Evolutionary conservation across 2,329 filamentous ascomycete species (phyloP).

Genomic region (Rasamsonia emersonii): DNA sequence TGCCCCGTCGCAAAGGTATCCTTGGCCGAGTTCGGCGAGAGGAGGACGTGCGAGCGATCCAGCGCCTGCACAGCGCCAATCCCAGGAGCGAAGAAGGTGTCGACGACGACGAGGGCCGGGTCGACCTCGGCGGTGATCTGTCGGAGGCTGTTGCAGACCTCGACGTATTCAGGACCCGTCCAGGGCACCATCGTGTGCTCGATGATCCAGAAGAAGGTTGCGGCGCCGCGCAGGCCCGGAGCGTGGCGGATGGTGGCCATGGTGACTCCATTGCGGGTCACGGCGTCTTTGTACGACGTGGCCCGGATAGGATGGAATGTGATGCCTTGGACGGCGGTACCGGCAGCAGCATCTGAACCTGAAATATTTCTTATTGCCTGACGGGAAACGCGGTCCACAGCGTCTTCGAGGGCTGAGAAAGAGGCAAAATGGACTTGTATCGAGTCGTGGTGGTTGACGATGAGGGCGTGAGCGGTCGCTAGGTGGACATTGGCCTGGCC

Average conservation of each 20-base stretch:
- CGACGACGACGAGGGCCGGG: conserved; percentile 36
- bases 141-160: conserved; percentile 30
- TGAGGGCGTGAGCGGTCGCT: conserved; percentile 34
- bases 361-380: no score
- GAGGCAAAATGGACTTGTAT: conserved; percentile 40
- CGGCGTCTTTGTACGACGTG: conserved; percentile 24
- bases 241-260: conserved; percentile 21
- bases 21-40: conserved; percentile 40
- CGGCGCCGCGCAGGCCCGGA: conserved; percentile 28
- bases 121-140: conserved; percentile 30
- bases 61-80: conserved; percentile 35
- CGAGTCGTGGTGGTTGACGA: conserved; percentile 24
- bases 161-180: conserved; percentile 33
- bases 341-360: no score
- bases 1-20: conserved; percentile 36
- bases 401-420: conserved; percentile 27
- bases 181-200: conserved; percentile 25
- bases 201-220: conserved; percentile 22
- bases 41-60: conserved; percentile 25
- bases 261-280: conserved; percentile 19
- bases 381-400: conserved; percentile 20
- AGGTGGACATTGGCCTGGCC: conserved; percentile 42
- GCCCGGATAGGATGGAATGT: conserved; percentile 29
- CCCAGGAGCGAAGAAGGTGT: conserved; percentile 37
- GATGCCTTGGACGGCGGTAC: conserved; percentile 11